A percentile compares a stretch with the other conserved stretches of the same genome.
These are phyloP conservation scores for Microthlaspi erraticum DNA, from an alignment of 345 rosid species.

Conservation along the genomic window DNA sequence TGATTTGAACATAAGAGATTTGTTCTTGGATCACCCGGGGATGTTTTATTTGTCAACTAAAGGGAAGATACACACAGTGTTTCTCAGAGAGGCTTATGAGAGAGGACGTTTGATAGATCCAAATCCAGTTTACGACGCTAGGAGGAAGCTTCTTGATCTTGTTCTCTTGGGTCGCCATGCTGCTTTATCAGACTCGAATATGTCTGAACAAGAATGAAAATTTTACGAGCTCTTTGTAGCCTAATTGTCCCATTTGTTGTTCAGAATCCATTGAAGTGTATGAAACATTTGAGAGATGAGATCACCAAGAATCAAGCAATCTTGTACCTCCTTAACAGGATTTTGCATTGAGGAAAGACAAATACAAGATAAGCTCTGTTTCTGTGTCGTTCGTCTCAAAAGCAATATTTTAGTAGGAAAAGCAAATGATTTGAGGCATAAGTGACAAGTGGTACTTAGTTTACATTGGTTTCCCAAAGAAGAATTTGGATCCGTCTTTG, in stretches of 20 bases:
- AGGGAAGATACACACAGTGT: constrained; percentile 83
- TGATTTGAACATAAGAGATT: constrained; percentile 80
- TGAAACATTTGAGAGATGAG: constrained; percentile 10
- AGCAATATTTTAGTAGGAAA: constrained; percentile 1
- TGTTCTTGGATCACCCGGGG: constrained; percentile 94
- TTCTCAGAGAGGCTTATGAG: constrained; percentile 87
- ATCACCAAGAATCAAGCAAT: constrained; percentile 24
- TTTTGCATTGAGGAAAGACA: not conserved
- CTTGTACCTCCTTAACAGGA: constrained; percentile 6
- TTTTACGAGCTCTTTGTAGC: not conserved
- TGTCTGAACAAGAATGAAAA: constrained; percentile 40
- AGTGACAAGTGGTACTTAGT: not conserved
- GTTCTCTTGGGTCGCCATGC: constrained; percentile 73
- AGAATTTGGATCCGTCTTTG: constrained; percentile 7
- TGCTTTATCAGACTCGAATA: constrained; percentile 40
- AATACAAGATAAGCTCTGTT: constrained; percentile 9
- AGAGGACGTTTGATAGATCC: constrained; percentile 68
- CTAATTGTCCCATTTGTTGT: not conserved
- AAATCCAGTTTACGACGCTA: constrained; percentile 67
- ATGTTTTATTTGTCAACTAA: constrained; percentile 81
- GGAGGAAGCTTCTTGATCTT: constrained; percentile 88
- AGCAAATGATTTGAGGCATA: not conserved
- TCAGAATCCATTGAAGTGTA: constrained; percentile 19
- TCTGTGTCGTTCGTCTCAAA: not conserved
- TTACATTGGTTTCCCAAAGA: not conserved